Percentiles rank a stretch among this genome's conserved stretches.
Conservation (phyloP, 2,329 filamentous ascomycete genomes). For the Teratosphaeria epicoccoides region DNA sequence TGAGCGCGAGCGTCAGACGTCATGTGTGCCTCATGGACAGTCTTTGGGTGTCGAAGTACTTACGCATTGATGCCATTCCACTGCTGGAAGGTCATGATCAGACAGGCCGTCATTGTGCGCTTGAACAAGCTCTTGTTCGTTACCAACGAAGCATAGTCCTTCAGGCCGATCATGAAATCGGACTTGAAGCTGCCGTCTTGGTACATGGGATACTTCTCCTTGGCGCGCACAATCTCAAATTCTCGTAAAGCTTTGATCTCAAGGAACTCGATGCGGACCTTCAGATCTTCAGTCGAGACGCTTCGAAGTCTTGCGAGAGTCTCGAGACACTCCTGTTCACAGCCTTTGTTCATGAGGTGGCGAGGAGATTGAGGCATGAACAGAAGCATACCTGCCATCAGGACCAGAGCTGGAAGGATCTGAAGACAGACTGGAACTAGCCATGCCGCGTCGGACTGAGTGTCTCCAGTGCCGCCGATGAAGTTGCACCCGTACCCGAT, state of each 20-base stretch:
- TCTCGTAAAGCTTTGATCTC: conserved; percentile 68
- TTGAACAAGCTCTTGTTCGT: conserved; percentile 53
- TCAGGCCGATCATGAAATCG: conserved; percentile 13
- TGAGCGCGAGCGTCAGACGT: too few relatives aligned
- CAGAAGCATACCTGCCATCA: conserved; percentile 58
- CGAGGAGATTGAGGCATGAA: conserved; percentile 72
- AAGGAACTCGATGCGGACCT: conserved; percentile 64
- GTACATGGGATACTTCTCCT: conserved; percentile 52
- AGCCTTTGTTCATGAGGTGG: conserved; percentile 59
- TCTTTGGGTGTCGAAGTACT: too few relatives aligned
- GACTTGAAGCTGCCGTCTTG: conserved; percentile 14
- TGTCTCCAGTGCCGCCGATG: conserved; percentile 44
- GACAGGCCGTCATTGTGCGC: conserved; percentile 48
- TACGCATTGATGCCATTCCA: conserved; percentile 40
- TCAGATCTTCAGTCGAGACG: conserved; percentile 49
- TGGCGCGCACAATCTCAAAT: conserved; percentile 61
- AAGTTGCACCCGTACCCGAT: conserved; percentile 30
- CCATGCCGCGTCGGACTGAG: conserved; percentile 61
- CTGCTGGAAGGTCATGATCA: conserved; percentile 40
- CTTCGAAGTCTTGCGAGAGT: conserved; percentile 54
- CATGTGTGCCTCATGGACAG: too few relatives aligned
- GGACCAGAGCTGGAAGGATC: conserved; percentile 53
- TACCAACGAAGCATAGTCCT: conserved; percentile 37
- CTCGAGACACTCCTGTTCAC: conserved; percentile 54
- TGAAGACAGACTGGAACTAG: conserved; percentile 58